These are phyloP conservation scores for Fraxinus dipetala DNA, from an alignment of 305 asterid genomes.

Conservation along the genomic window DNA sequence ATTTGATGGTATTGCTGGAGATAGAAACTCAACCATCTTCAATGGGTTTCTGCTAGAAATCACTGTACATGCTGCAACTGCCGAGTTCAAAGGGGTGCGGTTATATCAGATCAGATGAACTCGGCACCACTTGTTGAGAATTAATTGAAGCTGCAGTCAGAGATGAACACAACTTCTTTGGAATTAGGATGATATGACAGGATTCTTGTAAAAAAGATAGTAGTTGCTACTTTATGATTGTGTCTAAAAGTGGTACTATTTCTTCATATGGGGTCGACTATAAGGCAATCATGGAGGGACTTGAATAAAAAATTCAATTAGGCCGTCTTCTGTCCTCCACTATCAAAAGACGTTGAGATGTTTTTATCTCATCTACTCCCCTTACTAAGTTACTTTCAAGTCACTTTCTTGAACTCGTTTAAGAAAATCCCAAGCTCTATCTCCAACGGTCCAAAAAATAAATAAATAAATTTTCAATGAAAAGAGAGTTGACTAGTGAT, in stretches of 20 bases:
- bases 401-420: background rate
- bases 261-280: background rate
- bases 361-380: background rate
- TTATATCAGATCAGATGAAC: background rate
- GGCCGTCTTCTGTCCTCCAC: background rate
- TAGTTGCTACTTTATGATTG: background rate
- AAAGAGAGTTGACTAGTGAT: background rate
- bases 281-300: background rate
- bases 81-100: background rate
- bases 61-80: background rate
- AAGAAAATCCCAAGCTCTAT: background rate
- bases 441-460: background rate
- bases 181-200: background rate
- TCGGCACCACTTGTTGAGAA: background rate
- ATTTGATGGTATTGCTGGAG: background rate
- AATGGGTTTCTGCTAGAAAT: background rate
- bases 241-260: background rate
- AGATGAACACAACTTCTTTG: background rate
- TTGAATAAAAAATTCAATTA: background rate
- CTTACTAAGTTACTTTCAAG: background rate
- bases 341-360: background rate
- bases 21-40: background rate
- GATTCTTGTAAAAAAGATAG: background rate
- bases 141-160: background rate
- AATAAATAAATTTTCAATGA: background rate